Base-by-base conservation (phyloP, 176 grass and related monocot genomes). In the Oryza longistaminata region DNA sequence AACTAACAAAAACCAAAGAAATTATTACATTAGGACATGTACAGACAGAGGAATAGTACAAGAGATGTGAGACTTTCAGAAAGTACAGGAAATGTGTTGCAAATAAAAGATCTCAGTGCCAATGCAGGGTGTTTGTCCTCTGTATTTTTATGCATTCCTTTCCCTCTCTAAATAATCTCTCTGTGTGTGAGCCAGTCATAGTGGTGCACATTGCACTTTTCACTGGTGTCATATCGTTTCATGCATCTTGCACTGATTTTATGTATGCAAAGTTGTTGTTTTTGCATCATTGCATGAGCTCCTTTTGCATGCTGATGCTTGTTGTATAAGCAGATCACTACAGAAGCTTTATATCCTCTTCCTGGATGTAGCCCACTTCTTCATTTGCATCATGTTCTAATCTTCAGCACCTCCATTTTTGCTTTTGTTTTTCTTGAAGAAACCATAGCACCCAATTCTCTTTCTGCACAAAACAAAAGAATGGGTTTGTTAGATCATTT, bases 381-480 rank as follows among this genome's bases (percentile, higher is more conserved):
- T 77, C 19, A 11, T 77, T 10, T 53, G 58, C 58, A 62, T 62
- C 21, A 62, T 24, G 7, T 24, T 3, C n/a, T 82, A 86, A 11
- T 90, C 83, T 43, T 87, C 39, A 80, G 19, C 67, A 3, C 12
- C 62, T 69, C 62, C 84, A n/a, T 64, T 52, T 70, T 13, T 79
- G 69, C 70, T 40, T 53, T 75, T 87, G 29, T 87, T 62, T 34
- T 61, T 8, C 48, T 39, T 64, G 61, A 87, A 90, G 75, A 90
- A 90, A 64, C 83, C 80, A 64, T 90, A 90, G 75, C 89, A 90
- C 22, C 89, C 85, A 42, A 35, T 80, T 40, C 75, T 82, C 80
- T 90, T 83, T 31, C 89, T 90, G 80, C 48, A 50, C 44, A n/a
- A 83, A n/a, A 70, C 39, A 62, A 83, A 79, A 11, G 3, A 19